Percentiles rank a stretch among this genome's conserved stretches.
These are phyloP conservation scores for Petasospora fabianii DNA, from an alignment of 1,139 yeast genomes.

Conservation along the genomic window DNA sequence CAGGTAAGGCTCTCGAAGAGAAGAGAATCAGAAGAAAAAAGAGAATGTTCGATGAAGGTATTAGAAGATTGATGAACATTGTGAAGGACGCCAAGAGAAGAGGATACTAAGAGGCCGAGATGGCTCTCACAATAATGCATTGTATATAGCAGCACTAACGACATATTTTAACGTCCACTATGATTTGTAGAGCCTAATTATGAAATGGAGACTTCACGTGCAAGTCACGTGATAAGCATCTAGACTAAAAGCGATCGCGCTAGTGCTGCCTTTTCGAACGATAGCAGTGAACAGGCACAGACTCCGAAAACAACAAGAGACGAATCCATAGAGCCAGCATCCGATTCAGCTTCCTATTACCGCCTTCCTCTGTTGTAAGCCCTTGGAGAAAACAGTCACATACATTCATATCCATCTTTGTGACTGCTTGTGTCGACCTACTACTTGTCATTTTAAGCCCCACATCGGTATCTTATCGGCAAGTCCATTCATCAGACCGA, in stretches of 20 bases:
- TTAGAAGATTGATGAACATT: slow-evolving; percentile 41
- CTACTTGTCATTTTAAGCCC: too few relatives aligned
- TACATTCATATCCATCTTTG: background rate
- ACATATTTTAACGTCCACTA: background rate
- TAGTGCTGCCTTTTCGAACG: too few relatives aligned
- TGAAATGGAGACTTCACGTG: too few relatives aligned
- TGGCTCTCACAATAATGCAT: background rate
- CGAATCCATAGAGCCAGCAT: too few relatives aligned
- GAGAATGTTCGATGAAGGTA: slow-evolving; percentile 44
- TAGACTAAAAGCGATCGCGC: too few relatives aligned
- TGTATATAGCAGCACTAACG: background rate
- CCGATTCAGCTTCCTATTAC: too few relatives aligned
- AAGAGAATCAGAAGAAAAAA: slow-evolving; percentile 43
- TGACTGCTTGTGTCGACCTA: too few relatives aligned
- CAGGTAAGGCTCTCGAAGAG: slow-evolving; percentile 42
- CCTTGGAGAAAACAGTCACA: too few relatives aligned
- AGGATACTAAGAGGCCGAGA: slow-evolving; percentile 39
- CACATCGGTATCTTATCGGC: background rate
- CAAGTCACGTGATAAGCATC: background rate
- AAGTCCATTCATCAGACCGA: background rate
- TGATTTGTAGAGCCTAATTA: too few relatives aligned
- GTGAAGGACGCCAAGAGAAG: slow-evolving; percentile 52
- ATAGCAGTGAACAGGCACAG: too few relatives aligned
- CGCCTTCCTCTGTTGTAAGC: too few relatives aligned
- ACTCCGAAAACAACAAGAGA: too few relatives aligned